Evolutionary conservation across 2,329 filamentous ascomycete genomes (phyloP), one percentile per base, ranked within the genome.

Genomic region (Pseudogymnoascus sp.): DNA sequence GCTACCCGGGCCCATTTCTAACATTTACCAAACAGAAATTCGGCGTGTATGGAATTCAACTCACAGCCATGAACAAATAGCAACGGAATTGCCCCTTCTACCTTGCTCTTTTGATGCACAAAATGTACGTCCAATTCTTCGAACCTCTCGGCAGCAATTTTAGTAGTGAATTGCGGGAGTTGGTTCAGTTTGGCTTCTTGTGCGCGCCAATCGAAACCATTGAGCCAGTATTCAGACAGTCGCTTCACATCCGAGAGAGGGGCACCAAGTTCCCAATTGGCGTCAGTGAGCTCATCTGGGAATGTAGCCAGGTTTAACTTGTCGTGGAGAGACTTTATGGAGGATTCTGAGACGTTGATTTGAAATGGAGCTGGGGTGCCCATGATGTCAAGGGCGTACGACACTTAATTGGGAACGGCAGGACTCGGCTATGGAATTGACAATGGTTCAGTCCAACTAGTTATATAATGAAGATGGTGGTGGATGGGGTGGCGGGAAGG

Each of bases 51-150:
- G 47, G 7, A 58, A 14, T 20, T 22, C 12, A 33, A 66, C 68
- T 61, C 64, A 76, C 82, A 88, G 14, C 85, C 85, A 68, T 88
- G 85, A 18, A 78, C 76, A 69, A 89, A 88, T 0, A 89, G 70
- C 25, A 89, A 68, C 0, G 86, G 86, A 53, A 89, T 81, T 1
- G 83, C 83, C 15, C 76, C 75, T 1, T 77, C 66, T 3, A 73
- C 75, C 1, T 72, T 68, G 66, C 80, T 84, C 58, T 71, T 76
- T 65, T 85, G 76, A 67, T 87, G 82, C 5, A 88, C 70, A 66
- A 86, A 87, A 70, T 90, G 87, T 2, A 90, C 76, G 22, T 83
- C 76, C 33, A 88, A 67, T 0, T 78, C 75, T 0, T 77, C 83
- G 63, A 86, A 88, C 15, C 35, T 58, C 0, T 80, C 81, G 0